Percentiles rank a stretch among this genome's conserved stretches.
Evolutionary conservation across 1,284 basidiomycete genomes (phyloP).

Genomic region (Cryptococcus sp.): DNA sequence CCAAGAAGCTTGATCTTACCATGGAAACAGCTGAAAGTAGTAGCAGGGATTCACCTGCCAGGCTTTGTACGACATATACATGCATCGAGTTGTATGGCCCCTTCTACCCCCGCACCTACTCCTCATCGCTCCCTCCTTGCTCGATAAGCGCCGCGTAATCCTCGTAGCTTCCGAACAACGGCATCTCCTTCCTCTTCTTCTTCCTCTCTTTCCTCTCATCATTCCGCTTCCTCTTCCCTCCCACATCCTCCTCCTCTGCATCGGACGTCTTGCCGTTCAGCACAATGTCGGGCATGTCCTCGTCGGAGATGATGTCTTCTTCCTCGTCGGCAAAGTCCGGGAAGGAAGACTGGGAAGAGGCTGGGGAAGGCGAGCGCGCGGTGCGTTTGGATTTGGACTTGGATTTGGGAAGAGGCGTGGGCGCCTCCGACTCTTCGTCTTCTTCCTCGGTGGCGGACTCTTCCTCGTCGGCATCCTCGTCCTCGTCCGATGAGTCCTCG

Average conservation of each 20-base stretch:
- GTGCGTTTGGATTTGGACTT: conserved; percentile 7
- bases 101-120: conserved; percentile 12
- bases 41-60: no score
- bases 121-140: conserved; percentile 63
- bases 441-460: conserved; percentile 28
- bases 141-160: conserved; percentile 94
- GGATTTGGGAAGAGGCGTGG: not conserved
- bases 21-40: no score
- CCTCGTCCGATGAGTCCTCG: conserved; percentile 32
- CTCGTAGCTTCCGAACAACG: conserved; percentile 90
- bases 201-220: conserved; percentile 53
- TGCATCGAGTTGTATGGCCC: not conserved
- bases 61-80: not conserved
- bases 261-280: conserved; percentile 36
- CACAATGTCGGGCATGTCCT: conserved; percentile 50
- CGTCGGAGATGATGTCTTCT: conserved; percentile 48
- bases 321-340: conserved; percentile 48
- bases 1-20: no score
- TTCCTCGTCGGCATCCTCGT: conserved; percentile 23
- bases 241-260: conserved; percentile 51
- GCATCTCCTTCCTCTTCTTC: conserved; percentile 71
- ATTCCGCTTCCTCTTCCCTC: conserved; percentile 57
- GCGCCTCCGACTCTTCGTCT: conserved; percentile 7
- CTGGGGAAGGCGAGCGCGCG: not conserved
- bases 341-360: conserved; percentile 22